Base-by-base conservation (phyloP, 1,284 basidiomycete species). In the Amylostereum areolatum region DNA sequence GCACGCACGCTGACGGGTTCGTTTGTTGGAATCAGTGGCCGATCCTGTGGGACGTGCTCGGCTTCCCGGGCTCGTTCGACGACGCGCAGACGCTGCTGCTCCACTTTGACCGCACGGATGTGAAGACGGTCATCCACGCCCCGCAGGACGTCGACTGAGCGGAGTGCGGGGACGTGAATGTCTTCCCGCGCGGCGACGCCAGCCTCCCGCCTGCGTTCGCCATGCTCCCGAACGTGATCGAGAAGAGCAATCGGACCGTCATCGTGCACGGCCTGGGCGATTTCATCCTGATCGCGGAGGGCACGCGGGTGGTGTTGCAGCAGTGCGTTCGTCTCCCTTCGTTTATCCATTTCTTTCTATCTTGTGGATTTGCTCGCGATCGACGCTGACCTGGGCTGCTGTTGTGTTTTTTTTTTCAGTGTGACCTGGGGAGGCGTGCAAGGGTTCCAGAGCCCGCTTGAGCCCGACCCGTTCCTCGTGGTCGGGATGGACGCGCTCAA, bases 21-120 rank as follows among this genome's bases (percentile, higher is more conserved):
- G 8, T 28, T 45, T 6, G 71, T 8, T 25, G 60, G 58, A 62
- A 65, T 9, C 57, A 70, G 65, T 77, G 68, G 55, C 78, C 77
- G 0, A 66, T 85, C 36, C 66, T 84, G n/a, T 89, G 83, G 83
- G 85, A 89, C 54, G 82, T 88, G 3, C 79, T 89, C 36, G 86
- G 84, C 10, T 86, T 85, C 71, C 85, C 85, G 75, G 84, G 81
- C 6, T 80, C 83, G 0, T 85, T 83, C 66, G 54, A 58, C 2
- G 68, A 86, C 42, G 59, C 74, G 45, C 68, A 73, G 50, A 41
- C 59, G 10, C 58, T 66, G 2, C 72, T 70, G 3, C 44, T 75
- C 41, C 89, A 89, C 68, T 90, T 90, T 59, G 74, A 86, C 65
- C 74, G 80, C 25, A 58, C 62, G 6, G 84, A 89, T 47, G 87